A percentile compares a stretch with the other conserved stretches of the same genome.
Evolutionary conservation across 1,284 basidiomycete genomes (phyloP).

Genomic region (Fistulina hepatica): DNA sequence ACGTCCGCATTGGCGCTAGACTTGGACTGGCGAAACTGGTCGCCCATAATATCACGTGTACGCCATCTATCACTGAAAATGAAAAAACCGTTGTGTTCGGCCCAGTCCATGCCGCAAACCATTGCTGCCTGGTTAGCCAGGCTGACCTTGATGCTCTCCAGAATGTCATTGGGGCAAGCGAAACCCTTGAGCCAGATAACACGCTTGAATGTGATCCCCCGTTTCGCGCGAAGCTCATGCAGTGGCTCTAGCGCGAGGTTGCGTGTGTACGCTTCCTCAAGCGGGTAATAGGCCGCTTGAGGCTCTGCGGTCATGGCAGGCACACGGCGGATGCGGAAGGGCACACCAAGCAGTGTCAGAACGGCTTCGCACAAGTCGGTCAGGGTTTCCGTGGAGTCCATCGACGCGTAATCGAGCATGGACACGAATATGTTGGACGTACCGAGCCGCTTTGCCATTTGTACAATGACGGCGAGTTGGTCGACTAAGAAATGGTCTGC

Average conservation of each 20-base stretch:
- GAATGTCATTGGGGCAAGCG: slow-evolving; percentile 91
- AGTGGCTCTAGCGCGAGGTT: slow-evolving; percentile 87
- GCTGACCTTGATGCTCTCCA: slow-evolving; percentile 87
- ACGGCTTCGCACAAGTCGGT: slow-evolving; percentile 89
- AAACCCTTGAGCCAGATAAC: slow-evolving; percentile 97
- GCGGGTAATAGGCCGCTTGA: slow-evolving; percentile 79
- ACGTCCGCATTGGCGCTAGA: slow-evolving; percentile 84
- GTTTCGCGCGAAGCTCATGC: slow-evolving; percentile 65
- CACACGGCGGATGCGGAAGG: slow-evolving; percentile 81
- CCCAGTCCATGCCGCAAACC: slow-evolving; percentile 99
- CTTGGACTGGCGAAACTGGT: slow-evolving; percentile 91
- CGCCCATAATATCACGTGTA: slow-evolving; percentile 89
- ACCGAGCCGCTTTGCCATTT: slow-evolving; percentile 82
- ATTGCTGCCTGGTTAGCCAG: slow-evolving; percentile 84
- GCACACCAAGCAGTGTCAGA: slow-evolving; percentile 79
- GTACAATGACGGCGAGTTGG: slow-evolving; percentile 91
- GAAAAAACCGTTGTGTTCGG: slow-evolving; percentile 90
- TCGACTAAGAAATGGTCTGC: slow-evolving; percentile 96
- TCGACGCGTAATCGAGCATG: slow-evolving; percentile 90
- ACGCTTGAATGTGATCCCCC: slow-evolving; percentile 74
- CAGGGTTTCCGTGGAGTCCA: slow-evolving; percentile 86
- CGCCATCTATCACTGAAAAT: slow-evolving; percentile 94
- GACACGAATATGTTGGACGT: slow-evolving; percentile 86
- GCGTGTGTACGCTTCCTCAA: slow-evolving; percentile 86
- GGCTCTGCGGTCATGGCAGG: slow-evolving; percentile 84